Conservation (phyloP, 169 alveolate species). For the Babesia sp. region DNA sequence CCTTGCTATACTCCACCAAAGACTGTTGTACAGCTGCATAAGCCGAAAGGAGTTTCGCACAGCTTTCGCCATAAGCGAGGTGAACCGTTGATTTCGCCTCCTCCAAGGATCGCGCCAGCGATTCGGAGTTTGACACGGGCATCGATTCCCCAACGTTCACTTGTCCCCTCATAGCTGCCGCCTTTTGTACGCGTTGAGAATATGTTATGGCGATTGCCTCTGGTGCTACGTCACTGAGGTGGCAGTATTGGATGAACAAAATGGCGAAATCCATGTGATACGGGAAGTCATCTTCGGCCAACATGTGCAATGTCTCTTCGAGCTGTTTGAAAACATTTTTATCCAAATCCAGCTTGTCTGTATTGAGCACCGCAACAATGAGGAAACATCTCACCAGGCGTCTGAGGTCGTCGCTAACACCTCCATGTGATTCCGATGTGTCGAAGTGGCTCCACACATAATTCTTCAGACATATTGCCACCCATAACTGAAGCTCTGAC, state of each 20-base stretch:
- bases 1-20: conserved; percentile 17
- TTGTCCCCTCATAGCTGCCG: conserved; percentile 1
- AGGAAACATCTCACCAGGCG: conserved; percentile 42
- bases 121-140: background rate
- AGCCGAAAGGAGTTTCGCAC: conserved; percentile 8
- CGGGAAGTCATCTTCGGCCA: conserved; percentile 61
- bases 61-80: conserved; percentile 49
- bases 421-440: conserved; percentile 62
- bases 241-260: conserved; percentile 45
- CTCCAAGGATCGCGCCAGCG: conserved; percentile 35
- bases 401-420: conserved; percentile 41
- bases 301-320: conserved; percentile 39
- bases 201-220: conserved; percentile 21
- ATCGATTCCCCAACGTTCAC: conserved; percentile 14
- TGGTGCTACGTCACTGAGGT: conserved; percentile 53
- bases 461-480: conserved; percentile 65
- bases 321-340: conserved; percentile 45
- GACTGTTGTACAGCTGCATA: conserved; percentile 35
- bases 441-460: conserved; percentile 35
- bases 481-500: conserved; percentile 58
- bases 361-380: conserved; percentile 42
- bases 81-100: conserved; percentile 44
- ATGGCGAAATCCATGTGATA: conserved; percentile 47
- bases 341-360: conserved; percentile 25
- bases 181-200: conserved; percentile 46